A percentile compares a stretch with the other conserved stretches of the same genome.
These are phyloP conservation scores for Coemansia sp. DNA, from an alignment of 192 early-diverging fungal genomes.

Conservation along the genomic window DNA sequence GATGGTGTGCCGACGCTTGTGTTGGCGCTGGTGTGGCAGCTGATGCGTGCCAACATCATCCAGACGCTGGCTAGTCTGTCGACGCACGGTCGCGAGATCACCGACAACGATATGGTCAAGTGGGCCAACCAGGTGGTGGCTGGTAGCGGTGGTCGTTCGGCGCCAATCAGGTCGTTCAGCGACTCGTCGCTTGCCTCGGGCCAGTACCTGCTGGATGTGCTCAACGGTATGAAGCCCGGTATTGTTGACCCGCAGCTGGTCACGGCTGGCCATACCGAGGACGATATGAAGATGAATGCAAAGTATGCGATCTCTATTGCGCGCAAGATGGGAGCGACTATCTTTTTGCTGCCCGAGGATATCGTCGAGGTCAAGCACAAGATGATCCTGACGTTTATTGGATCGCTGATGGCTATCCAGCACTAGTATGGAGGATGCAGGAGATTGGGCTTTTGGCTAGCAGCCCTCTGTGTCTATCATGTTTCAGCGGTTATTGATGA, in stretches of 20 bases:
- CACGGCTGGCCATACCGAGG: slow-evolving; percentile 65
- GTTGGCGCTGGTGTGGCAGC: slow-evolving; percentile 93
- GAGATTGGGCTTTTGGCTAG: too few species aligned
- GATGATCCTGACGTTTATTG: slow-evolving; percentile 95
- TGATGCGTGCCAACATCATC: slow-evolving; percentile 97
- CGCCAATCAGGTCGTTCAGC: slow-evolving; percentile 77
- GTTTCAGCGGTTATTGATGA: too few species aligned
- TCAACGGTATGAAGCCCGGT: slow-evolving; percentile 91
- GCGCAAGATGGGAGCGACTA: slow-evolving; percentile 96
- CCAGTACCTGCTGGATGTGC: slow-evolving; percentile 84
- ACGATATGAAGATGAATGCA: slow-evolving; percentile 87
- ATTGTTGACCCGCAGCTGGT: slow-evolving; percentile 88
- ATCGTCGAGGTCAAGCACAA: slow-evolving; percentile 97
- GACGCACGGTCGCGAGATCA: slow-evolving; percentile 76
- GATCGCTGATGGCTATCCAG: slow-evolving; percentile 86
- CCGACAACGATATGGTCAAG: slow-evolving; percentile 87
- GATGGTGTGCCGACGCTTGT: slow-evolving; percentile 89
- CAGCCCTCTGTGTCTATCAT: too few species aligned
- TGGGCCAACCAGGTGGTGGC: slow-evolving; percentile 91
- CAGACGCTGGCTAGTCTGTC: slow-evolving; percentile 87
- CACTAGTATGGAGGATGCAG: slow-evolving; percentile 2
- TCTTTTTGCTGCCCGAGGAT: slow-evolving; percentile 98
- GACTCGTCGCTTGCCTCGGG: slow-evolving; percentile 75
- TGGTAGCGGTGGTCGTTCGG: slow-evolving; percentile 52
- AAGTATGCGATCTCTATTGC: slow-evolving; percentile 98